phyloP scores from a whole-genome alignment of 2,329 filamentous ascomycete species.

The Polychaeton citri region DNA sequence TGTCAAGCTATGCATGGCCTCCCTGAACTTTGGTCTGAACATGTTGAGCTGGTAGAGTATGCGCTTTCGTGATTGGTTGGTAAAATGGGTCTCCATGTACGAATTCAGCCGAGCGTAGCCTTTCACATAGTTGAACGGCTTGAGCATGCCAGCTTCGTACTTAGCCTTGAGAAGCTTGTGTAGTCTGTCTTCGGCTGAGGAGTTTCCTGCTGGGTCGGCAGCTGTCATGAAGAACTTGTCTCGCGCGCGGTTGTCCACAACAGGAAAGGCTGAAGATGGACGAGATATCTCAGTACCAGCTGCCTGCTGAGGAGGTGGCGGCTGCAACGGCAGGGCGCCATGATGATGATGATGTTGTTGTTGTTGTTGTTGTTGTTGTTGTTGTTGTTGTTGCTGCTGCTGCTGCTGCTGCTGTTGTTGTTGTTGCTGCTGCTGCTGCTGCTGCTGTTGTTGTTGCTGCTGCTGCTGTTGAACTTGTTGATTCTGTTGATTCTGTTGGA shows the following conservation, averaged over 20 bases:
- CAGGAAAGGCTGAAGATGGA: slow-evolving; percentile 46
- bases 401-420: slow-evolving; percentile 25
- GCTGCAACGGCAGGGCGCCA: slow-evolving; percentile 15
- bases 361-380: slow-evolving; percentile 1
- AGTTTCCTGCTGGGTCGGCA: slow-evolving; percentile 79
- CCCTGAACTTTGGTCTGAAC: slow-evolving; percentile 89
- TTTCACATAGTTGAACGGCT: slow-evolving; percentile 97
- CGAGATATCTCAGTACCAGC: slow-evolving; percentile 45
- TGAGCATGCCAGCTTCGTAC: slow-evolving; percentile 85
- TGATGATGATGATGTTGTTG: slow-evolving; percentile 9
- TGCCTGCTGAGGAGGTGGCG: slow-evolving; percentile 28
- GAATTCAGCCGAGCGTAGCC: slow-evolving; percentile 80
- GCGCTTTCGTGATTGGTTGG: slow-evolving; percentile 70
- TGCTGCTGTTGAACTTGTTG: slow-evolving; percentile 29
- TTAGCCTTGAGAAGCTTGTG: slow-evolving; percentile 87
- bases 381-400: slow-evolving; percentile 11
- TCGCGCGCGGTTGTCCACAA: slow-evolving; percentile 49
- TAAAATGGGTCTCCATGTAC: slow-evolving; percentile 85
- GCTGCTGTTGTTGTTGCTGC: slow-evolving; percentile 8
- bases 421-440: slow-evolving; percentile 9
- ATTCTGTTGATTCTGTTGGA: slow-evolving; percentile 9
- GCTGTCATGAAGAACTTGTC: slow-evolving; percentile 93
- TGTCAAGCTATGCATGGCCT: slow-evolving; percentile 82
- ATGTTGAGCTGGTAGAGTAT: slow-evolving; percentile 83
- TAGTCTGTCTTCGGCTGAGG: slow-evolving; percentile 87